Percentiles rank a stretch among this genome's conserved stretches.
phyloP scores from a whole-genome alignment of 495 filamentous ascomycete genomes.

The Lindgomyces ingoldianus region DNA sequence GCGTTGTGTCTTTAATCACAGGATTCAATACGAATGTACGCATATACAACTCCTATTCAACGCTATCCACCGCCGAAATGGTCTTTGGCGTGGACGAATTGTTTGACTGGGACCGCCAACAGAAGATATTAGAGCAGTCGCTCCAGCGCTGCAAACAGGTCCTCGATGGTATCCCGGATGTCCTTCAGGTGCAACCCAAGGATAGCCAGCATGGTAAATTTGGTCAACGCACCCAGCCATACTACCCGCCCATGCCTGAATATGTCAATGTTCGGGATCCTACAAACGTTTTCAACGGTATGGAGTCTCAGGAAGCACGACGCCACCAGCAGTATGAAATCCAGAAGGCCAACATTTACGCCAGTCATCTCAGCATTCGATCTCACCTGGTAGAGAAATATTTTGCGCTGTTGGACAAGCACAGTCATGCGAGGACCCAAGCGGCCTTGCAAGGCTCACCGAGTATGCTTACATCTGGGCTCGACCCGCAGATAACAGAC shows the following conservation, averaged over 20 bases:
- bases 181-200: slow-evolving; percentile 56
- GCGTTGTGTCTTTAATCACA: slow-evolving; percentile 61
- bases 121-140: slow-evolving; percentile 61
- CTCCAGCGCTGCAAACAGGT: slow-evolving; percentile 62
- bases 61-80: slow-evolving; percentile 67
- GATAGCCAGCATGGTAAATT: slow-evolving; percentile 28
- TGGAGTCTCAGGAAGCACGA: slow-evolving; percentile 43
- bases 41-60: slow-evolving; percentile 69
- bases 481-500: slow-evolving; percentile 35
- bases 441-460: slow-evolving; percentile 26
- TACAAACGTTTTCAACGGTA: slow-evolving; percentile 17
- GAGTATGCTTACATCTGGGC: slow-evolving; percentile 33
- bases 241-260: slow-evolving; percentile 35
- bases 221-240: slow-evolving; percentile 31
- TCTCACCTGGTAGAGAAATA: slow-evolving; percentile 84
- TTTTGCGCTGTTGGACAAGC: slow-evolving; percentile 40
- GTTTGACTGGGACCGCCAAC: slow-evolving; percentile 72
- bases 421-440: slow-evolving; percentile 35
- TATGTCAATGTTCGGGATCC: slow-evolving; percentile 27
- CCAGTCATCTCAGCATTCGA: slow-evolving; percentile 70
- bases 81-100: slow-evolving; percentile 70
- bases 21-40: slow-evolving; percentile 78
- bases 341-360: slow-evolving; percentile 80
- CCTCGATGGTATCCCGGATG: slow-evolving; percentile 59
- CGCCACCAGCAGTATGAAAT: slow-evolving; percentile 73